These are phyloP conservation scores for Eucalyptus pauciflora DNA, from an alignment of 345 rosid species.

Conservation along the genomic window DNA sequence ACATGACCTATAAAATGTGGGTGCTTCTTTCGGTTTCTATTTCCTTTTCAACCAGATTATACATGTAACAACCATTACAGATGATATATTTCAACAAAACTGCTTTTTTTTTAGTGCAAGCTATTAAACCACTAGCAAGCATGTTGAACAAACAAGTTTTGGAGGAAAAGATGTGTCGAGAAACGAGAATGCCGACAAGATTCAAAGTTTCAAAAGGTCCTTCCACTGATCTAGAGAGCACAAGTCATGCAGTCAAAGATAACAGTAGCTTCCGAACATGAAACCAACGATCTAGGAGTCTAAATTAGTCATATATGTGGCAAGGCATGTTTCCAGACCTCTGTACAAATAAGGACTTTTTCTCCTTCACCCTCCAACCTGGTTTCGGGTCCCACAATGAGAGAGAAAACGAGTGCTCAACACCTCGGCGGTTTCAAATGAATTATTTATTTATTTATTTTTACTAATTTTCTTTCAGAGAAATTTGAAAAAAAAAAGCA, in stretches of 20 bases:
- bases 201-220: neutral
- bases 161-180: neutral
- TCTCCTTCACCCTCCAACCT: too few species aligned
- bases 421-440: fast-evolving
- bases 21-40: too few species aligned
- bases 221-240: neutral
- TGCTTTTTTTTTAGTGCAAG: neutral
- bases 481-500: too few species aligned
- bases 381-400: fast-evolving
- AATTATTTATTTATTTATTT: too few species aligned
- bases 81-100: neutral
- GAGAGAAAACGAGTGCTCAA: too few species aligned
- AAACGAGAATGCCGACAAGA: neutral
- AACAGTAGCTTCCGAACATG: neutral
- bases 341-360: too few species aligned
- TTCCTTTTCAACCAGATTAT: too few species aligned
- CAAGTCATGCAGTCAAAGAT: neutral
- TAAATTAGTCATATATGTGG: too few species aligned
- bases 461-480: too few species aligned
- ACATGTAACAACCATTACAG: neutral
- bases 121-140: neutral
- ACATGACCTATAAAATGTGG: too few species aligned
- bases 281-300: too few species aligned
- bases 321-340: too few species aligned
- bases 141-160: neutral